phyloP scores from a whole-genome alignment of 1,284 basidiomycete genomes.

The Malassezia vespertilionis region DNA sequence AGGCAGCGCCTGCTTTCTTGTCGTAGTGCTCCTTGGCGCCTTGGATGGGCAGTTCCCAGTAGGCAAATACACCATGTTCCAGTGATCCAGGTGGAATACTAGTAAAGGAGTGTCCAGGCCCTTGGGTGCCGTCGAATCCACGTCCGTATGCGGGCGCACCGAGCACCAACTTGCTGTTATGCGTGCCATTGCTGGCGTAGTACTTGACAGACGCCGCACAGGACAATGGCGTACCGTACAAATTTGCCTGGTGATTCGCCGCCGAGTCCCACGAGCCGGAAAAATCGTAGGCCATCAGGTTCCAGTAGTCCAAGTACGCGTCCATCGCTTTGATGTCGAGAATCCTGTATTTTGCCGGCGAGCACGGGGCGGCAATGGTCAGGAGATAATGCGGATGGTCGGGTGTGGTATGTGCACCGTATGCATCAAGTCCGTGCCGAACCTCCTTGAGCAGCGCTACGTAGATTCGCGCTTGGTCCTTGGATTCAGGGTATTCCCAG shows the following conservation, averaged over 20 bases:
- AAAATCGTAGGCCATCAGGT: constrained; percentile 64
- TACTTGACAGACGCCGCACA: constrained; percentile 63
- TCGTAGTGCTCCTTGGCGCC: constrained; percentile 62
- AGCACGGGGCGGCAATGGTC: constrained; percentile 70
- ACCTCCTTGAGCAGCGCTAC: constrained; percentile 62
- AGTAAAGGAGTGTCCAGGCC: constrained; percentile 63
- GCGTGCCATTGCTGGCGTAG: constrained; percentile 61
- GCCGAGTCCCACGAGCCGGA: constrained; percentile 55
- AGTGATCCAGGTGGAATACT: constrained; percentile 66
- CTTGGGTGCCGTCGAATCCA: constrained; percentile 66
- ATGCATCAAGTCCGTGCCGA: constrained; percentile 59
- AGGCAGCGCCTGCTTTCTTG: constrained; percentile 59
- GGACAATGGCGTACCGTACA: constrained; percentile 54
- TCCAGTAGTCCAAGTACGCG: constrained; percentile 65
- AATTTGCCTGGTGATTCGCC: constrained; percentile 67
- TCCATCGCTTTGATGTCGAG: constrained; percentile 66
- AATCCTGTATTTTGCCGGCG: constrained; percentile 58
- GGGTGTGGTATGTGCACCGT: constrained; percentile 52
- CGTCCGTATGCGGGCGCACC: constrained; percentile 58
- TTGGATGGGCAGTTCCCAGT: constrained; percentile 63
- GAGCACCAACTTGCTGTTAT: constrained; percentile 63
- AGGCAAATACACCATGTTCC: constrained; percentile 55
- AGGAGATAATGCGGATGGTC: constrained; percentile 56
- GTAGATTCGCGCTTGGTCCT: constrained; percentile 62
- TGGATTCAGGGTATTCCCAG: constrained; percentile 70